Base-by-base conservation (phyloP, 805 yeast species). In the Sugiyamaella smithiae region DNA sequence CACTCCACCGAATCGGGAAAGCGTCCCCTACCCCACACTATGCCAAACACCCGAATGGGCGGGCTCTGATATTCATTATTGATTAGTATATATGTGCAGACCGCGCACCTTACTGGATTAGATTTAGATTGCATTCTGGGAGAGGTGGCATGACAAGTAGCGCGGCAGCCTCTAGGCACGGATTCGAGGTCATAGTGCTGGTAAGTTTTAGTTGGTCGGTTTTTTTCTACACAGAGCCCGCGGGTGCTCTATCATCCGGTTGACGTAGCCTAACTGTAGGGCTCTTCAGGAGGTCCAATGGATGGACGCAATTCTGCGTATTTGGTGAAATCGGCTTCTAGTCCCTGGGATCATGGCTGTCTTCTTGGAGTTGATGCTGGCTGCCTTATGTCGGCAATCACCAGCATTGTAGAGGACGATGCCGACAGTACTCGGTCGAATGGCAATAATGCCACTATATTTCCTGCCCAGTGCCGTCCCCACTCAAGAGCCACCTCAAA, bases 261-360 rank as follows among this genome's bases (percentile, higher is more conserved):
- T n/a, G n/a, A n/a, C n/a, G n/a, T n/a, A n/a, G 9, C 22, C 22
- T 16, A 35, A 14, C 16, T 23, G 14, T 23, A 40, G 43, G 97
- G 97, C 5, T 77, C 86, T 20, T 77, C 87, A 1, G 97, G 97
- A 5, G 97, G 97, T 1, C 96, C 96, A 0, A 61, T 81, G 9
- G 93, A 86, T 26, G 77, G 82, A 5, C 68, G 74, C 14, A 86
- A 85, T 2, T 87, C 91, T 54, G 73, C 87, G 2, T 76, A 81
- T 51, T 67, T 89, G 46, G 56, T 89, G 16, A 85, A 86, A 58
- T 82, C 88, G 0, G 58, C 73, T 1, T 35, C 58, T 4, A 48
- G 73, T 2, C 55, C 75, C 1, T 82, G 77, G 68, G 60, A 49
- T 54, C n/a, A 64, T 68, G 8, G 67, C 74, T 23, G 55, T 68